Percentiles rank a stretch among this genome's conserved stretches.
These are phyloP conservation scores for Rhinocladiella mackenziei DNA, from an alignment of 2,329 filamentous ascomycete genomes.

Conservation along the genomic window DNA sequence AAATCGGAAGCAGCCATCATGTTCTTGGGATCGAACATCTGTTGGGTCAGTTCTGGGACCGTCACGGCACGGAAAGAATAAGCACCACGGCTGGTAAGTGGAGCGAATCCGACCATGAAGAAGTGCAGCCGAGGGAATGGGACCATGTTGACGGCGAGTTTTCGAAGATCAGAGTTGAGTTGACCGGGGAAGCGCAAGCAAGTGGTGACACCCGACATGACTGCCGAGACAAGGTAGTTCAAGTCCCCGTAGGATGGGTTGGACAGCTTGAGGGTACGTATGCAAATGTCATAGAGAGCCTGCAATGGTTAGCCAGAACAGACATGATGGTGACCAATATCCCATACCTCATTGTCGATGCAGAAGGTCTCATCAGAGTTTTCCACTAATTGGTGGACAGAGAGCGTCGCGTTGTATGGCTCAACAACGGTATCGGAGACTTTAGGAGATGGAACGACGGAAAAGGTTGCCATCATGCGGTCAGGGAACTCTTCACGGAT, in stretches of 20 bases:
- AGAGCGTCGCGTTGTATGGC: slow-evolving; percentile 99
- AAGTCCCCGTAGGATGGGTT: slow-evolving; percentile 98
- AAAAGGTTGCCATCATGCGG: slow-evolving; percentile 99
- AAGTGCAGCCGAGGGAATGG: slow-evolving; percentile 99
- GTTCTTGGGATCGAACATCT: slow-evolving; percentile 99
- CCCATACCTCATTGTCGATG: slow-evolving; percentile 88
- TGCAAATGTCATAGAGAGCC: slow-evolving; percentile 99
- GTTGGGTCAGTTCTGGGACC: slow-evolving; percentile 97
- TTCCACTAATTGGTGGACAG: slow-evolving; percentile 97
- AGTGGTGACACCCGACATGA: slow-evolving; percentile 99
- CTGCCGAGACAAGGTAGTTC: slow-evolving; percentile 98
- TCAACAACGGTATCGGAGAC: slow-evolving; percentile 99
- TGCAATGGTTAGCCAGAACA: slow-evolving; percentile 32
- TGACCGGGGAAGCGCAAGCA: slow-evolving; percentile 99
- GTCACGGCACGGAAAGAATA: slow-evolving; percentile 96
- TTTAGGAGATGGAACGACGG: slow-evolving; percentile 97
- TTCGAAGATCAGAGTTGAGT: slow-evolving; percentile 99
- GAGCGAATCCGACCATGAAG: slow-evolving; percentile 99
- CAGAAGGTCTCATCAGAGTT: slow-evolving; percentile 99
- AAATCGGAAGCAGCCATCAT: slow-evolving; percentile 99
- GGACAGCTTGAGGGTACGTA: slow-evolving; percentile 97
- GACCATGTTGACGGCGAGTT: slow-evolving; percentile 99
- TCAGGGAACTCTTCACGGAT: slow-evolving; percentile 99
- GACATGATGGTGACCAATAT: slow-evolving; percentile 1
- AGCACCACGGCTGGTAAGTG: slow-evolving; percentile 86